phyloP scores from a whole-genome alignment of 164 flowering plant genomes.

The Vitis riparia region DNA sequence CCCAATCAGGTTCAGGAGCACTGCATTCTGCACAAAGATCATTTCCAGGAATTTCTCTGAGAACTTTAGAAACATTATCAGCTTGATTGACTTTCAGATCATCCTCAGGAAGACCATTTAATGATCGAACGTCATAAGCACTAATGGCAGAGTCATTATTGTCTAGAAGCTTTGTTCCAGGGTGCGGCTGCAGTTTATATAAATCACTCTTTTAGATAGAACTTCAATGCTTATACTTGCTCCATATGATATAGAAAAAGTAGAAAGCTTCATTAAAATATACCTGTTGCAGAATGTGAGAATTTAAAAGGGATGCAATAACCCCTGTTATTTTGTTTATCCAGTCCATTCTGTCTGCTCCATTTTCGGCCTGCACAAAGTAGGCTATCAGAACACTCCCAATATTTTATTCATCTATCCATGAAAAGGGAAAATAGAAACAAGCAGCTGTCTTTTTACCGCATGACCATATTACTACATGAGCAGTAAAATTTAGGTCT shows the following conservation, averaged over 20 bases:
- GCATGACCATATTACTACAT: no score
- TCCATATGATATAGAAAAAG: not conserved
- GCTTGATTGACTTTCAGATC: conserved; percentile 29
- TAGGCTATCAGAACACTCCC: not conserved
- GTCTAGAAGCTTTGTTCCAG: conserved; percentile 23
- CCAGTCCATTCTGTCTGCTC: conserved; percentile 91
- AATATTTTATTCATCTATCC: not conserved
- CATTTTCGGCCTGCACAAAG: conserved; percentile 84
- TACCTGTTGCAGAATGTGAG: conserved; percentile 77
- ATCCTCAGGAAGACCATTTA: conserved; percentile 29
- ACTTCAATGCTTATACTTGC: conserved; percentile 5
- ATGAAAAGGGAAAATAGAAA: not conserved
- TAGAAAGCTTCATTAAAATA: not conserved
- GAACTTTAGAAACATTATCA: conserved; percentile 49
- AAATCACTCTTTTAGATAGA: conserved; percentile 12
- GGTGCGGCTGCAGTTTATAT: conserved; percentile 31
- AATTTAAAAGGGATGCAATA: conserved; percentile 78
- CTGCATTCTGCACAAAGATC: conserved; percentile 89
- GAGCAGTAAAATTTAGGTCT: no score
- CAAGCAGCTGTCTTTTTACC: not conserved
- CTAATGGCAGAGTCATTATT: conserved; percentile 14
- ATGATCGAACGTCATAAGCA: conserved; percentile 21
- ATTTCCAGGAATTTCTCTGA: conserved; percentile 83
- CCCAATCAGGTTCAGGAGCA: conserved; percentile 92
- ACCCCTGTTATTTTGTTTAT: conserved; percentile 84